Evolutionary conservation across 164 flowering plant species (phyloP).

Genomic region (Tetrastigma voinierianum): DNA sequence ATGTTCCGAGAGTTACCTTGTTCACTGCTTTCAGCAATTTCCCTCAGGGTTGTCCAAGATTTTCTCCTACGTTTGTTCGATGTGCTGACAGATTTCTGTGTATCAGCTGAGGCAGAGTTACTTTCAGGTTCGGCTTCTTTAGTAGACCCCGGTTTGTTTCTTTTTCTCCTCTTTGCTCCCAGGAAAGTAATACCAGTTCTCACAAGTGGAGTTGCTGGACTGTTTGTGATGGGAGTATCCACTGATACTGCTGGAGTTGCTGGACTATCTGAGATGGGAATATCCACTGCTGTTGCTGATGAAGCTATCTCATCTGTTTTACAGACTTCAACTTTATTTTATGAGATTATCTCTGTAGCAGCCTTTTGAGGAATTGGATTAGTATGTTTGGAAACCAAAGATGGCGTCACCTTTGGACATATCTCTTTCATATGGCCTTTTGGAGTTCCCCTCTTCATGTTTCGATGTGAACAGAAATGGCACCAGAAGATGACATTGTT

Average conservation of each 20-base stretch:
- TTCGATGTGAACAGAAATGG: slow-evolving; percentile 64
- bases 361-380: slow-evolving; percentile 6
- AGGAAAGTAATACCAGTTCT: slow-evolving; percentile 23
- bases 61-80: slow-evolving; percentile 49
- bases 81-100: no score
- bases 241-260: slow-evolving; percentile 38
- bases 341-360: neutral
- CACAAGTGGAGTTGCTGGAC: no score
- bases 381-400: slow-evolving; percentile 5
- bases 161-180: slow-evolving; percentile 44
- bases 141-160: slow-evolving; percentile 40
- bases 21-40: slow-evolving; percentile 46
- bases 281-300: slow-evolving; percentile 9
- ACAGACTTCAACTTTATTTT: slow-evolving; percentile 4
- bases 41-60: slow-evolving; percentile 61
- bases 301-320: slow-evolving; percentile 8
- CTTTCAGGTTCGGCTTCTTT: no score
- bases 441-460: slow-evolving; percentile 68
- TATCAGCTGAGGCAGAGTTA: no score
- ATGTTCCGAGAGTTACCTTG: slow-evolving; percentile 18
- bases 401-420: slow-evolving; percentile 26
- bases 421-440: slow-evolving; percentile 59
- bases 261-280: slow-evolving; percentile 17
- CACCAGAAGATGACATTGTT: slow-evolving; percentile 70
- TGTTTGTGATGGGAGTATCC: no score